Evolutionary conservation across 2,329 filamentous ascomycete species (phyloP).

Genomic region (Epichloe glyceriae): DNA sequence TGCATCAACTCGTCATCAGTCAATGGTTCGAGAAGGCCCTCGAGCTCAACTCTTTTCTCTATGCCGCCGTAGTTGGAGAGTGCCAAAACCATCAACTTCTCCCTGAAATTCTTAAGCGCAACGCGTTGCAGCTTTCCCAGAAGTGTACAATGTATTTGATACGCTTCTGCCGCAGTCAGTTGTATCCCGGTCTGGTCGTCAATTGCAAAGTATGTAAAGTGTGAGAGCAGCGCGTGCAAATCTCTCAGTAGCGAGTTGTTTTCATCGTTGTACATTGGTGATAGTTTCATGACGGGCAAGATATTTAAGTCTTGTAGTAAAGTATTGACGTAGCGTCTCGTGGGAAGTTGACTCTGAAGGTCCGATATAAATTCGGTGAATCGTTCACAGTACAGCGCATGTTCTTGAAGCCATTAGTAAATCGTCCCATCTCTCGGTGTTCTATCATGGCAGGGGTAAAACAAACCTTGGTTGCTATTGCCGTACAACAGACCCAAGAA

Average conservation of each 20-base stretch:
- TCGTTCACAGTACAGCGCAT: slow-evolving; percentile 63
- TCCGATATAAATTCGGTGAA: slow-evolving; percentile 86
- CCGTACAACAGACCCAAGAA: slow-evolving; percentile 65
- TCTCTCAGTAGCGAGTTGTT: slow-evolving; percentile 69
- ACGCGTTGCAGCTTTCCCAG: slow-evolving; percentile 70
- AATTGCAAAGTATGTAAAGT: slow-evolving; percentile 80
- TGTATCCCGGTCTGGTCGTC: slow-evolving; percentile 82
- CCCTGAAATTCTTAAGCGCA: slow-evolving; percentile 69
- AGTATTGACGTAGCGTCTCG: slow-evolving; percentile 83
- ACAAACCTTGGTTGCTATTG: slow-evolving; percentile 31
- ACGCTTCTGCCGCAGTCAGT: slow-evolving; percentile 56
- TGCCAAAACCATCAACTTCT: slow-evolving; percentile 82
- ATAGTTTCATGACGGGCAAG: slow-evolving; percentile 63
- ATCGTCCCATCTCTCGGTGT: too few relatives aligned
- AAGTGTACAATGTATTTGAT: slow-evolving; percentile 63
- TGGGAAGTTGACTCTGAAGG: slow-evolving; percentile 84
- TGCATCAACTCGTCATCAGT: slow-evolving; percentile 60
- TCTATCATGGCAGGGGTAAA: background rate
- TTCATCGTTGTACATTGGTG: slow-evolving; percentile 63
- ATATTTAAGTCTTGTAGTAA: slow-evolving; percentile 77
- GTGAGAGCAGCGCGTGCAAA: slow-evolving; percentile 63
- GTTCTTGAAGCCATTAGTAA: background rate
- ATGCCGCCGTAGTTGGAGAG: slow-evolving; percentile 88
- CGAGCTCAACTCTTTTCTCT: slow-evolving; percentile 65
- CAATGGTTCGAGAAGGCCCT: slow-evolving; percentile 59